Percentiles rank a stretch among this genome's conserved stretches.
Evolutionary conservation across 352 stramenopile genomes (phyloP).

Genomic region (Globisporangium nunn): DNA sequence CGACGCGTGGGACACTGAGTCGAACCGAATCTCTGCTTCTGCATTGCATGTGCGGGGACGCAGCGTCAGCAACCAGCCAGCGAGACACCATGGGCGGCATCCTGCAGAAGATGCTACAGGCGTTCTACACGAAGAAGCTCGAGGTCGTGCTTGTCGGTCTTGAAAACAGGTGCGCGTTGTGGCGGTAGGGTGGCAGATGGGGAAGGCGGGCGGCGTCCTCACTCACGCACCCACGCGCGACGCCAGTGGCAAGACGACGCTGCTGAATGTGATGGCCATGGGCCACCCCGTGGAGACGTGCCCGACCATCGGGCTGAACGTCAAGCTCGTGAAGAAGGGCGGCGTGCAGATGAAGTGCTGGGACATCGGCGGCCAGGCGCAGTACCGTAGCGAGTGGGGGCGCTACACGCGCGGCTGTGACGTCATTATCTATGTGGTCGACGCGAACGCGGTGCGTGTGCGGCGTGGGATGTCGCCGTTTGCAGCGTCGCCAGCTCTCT

Average conservation of each 20-base stretch:
- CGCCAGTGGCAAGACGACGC: slow-evolving; percentile 92
- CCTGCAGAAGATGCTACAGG: slow-evolving; percentile 91
- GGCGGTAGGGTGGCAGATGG: too few species aligned
- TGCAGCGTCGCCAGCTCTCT: neutral
- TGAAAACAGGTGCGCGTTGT: slow-evolving; percentile 85
- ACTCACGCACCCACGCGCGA: neutral
- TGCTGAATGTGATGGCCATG: slow-evolving; percentile 95
- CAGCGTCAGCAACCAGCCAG: neutral
- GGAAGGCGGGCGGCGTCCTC: neutral
- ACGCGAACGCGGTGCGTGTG: slow-evolving; percentile 89
- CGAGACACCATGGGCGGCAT: slow-evolving; percentile 84
- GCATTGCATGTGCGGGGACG: neutral
- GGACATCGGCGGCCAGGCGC: slow-evolving; percentile 96
- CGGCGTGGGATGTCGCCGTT: neutral
- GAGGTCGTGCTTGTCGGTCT: slow-evolving; percentile 96
- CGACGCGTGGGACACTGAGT: neutral
- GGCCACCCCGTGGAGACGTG: slow-evolving; percentile 94
- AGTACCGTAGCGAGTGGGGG: slow-evolving; percentile 94
- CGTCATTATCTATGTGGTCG: slow-evolving; percentile 98
- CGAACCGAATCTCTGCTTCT: neutral
- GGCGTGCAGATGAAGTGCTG: slow-evolving; percentile 98
- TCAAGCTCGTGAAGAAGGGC: slow-evolving; percentile 96
- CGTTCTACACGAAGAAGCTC: slow-evolving; percentile 97
- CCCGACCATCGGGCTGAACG: slow-evolving; percentile 96
- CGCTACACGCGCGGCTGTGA: slow-evolving; percentile 95